Percentiles rank a stretch among this genome's conserved stretches.
Evolutionary conservation across 1,139 yeast species (phyloP).

Genomic region (Zygosaccharomyces pseudobailii): DNA sequence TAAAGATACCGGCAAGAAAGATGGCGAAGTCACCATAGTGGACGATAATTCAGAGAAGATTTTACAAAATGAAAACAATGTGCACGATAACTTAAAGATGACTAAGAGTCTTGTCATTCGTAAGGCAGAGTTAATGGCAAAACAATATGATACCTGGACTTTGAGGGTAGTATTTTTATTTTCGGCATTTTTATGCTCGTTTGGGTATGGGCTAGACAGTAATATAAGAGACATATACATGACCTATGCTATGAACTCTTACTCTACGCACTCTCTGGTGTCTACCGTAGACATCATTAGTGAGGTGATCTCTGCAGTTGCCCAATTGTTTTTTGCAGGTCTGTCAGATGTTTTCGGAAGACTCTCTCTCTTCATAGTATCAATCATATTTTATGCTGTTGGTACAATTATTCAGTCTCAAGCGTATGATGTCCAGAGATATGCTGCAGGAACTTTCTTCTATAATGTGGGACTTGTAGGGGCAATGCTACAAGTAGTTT

Average conservation of each 20-base stretch:
- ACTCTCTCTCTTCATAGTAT: slow-evolving; percentile 48
- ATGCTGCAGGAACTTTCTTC: slow-evolving; percentile 69
- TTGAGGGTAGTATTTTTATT: slow-evolving; percentile 31
- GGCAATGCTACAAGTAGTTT: slow-evolving; percentile 48
- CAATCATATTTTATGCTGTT: slow-evolving; percentile 56
- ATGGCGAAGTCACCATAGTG: neutral
- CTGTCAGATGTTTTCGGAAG: slow-evolving; percentile 70
- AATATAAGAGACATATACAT: slow-evolving; percentile 48
- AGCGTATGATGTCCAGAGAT: slow-evolving; percentile 58
- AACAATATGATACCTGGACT: slow-evolving; percentile 23
- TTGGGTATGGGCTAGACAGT: slow-evolving; percentile 64
- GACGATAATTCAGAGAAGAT: slow-evolving; percentile 4
- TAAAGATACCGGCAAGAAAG: neutral
- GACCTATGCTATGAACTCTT: slow-evolving; percentile 53
- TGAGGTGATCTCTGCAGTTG: slow-evolving; percentile 64
- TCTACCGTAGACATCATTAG: slow-evolving; percentile 62
- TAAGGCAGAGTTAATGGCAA: slow-evolving; percentile 21
- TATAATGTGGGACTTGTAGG: slow-evolving; percentile 72
- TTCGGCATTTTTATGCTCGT: slow-evolving; percentile 55
- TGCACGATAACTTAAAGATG: slow-evolving; percentile 41
- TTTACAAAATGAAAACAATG: slow-evolving; percentile 39
- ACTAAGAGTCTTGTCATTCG: slow-evolving; percentile 36
- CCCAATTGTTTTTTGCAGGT: slow-evolving; percentile 67
- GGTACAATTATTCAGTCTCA: slow-evolving; percentile 72
- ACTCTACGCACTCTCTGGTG: slow-evolving; percentile 52